These are phyloP conservation scores for Aspergillus glaucus DNA, from an alignment of 2,329 filamentous ascomycete genomes.

Conservation along the genomic window DNA sequence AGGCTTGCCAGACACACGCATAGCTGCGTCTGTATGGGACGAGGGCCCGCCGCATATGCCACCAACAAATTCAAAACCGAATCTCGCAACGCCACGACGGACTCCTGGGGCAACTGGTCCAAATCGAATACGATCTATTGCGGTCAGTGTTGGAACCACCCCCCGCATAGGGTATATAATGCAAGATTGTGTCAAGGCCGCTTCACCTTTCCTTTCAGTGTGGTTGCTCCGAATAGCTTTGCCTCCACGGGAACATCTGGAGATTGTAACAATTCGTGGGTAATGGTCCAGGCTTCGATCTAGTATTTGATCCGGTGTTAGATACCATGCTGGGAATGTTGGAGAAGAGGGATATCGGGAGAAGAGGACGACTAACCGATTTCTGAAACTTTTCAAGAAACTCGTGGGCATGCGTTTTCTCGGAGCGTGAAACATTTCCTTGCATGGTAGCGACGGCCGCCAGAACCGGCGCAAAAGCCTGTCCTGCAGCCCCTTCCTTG, in stretches of 20 bases:
- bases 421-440: slow-evolving; percentile 68
- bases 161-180: slow-evolving; percentile 1
- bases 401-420: slow-evolving; percentile 85
- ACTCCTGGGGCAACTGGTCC: slow-evolving; percentile 71
- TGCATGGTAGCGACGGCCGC: slow-evolving; percentile 87
- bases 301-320: slow-evolving; percentile 33
- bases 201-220: slow-evolving; percentile 90
- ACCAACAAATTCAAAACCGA: slow-evolving; percentile 78
- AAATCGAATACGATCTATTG: slow-evolving; percentile 91
- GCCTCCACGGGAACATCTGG: slow-evolving; percentile 69
- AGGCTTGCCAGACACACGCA: slow-evolving; percentile 91
- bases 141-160: slow-evolving; percentile 17
- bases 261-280: slow-evolving; percentile 79
- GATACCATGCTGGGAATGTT: background rate
- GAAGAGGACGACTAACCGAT: slow-evolving; percentile 60
- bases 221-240: slow-evolving; percentile 92
- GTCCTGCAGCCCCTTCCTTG: slow-evolving; percentile 55
- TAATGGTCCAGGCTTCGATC: slow-evolving; percentile 86
- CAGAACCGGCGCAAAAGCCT: slow-evolving; percentile 77
- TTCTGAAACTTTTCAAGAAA: slow-evolving; percentile 96
- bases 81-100: slow-evolving; percentile 70
- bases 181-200: background rate
- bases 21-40: slow-evolving; percentile 79
- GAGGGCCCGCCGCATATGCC: slow-evolving; percentile 72
- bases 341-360: slow-evolving; percentile 12